Percentiles rank a stretch among this genome's conserved stretches.
These are phyloP conservation scores for Chlorella sp. DNA, from an alignment of 139 green algal genomes.

Conservation along the genomic window DNA sequence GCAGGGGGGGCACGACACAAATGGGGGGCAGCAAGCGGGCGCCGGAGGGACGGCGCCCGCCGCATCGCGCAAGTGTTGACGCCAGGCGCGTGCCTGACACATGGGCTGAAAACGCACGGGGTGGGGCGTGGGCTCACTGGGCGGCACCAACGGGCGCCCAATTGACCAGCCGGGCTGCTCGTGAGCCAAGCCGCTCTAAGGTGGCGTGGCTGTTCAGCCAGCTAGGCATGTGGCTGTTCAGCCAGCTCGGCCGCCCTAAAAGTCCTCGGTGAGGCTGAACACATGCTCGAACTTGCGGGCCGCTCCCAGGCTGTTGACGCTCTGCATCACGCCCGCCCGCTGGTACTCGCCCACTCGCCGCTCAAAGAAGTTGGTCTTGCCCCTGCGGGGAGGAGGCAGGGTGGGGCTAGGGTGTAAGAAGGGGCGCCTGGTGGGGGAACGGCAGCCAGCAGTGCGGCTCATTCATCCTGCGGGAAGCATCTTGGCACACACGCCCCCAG, in stretches of 20 bases:
- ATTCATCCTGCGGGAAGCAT: not conserved
- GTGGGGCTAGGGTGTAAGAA: not conserved
- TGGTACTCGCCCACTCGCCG: constrained; percentile 87
- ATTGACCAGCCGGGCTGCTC: no score
- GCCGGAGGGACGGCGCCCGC: no score
- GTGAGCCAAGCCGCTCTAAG: no score
- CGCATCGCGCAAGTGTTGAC: no score
- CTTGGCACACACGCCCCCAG: not conserved
- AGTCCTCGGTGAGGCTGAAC: constrained; percentile 68
- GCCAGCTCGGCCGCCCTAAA: constrained; percentile 30
- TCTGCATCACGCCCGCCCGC: constrained; percentile 79
- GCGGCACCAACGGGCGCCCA: no score
- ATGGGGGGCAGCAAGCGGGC: no score
- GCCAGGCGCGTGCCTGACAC: no score
- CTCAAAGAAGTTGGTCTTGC: constrained; percentile 92
- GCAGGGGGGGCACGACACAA: no score
- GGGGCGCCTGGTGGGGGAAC: not conserved
- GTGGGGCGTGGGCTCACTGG: no score
- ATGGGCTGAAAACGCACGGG: no score
- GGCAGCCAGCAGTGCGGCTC: not conserved
- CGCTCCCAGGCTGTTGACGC: constrained; percentile 31
- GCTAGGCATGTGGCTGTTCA: no score
- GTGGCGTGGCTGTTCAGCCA: no score
- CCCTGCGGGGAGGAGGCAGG: constrained; percentile 16
- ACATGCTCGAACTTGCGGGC: constrained; percentile 38